Base-by-base conservation (phyloP, 2,329 filamentous ascomycete species). In the Aspergillus sp. region DNA sequence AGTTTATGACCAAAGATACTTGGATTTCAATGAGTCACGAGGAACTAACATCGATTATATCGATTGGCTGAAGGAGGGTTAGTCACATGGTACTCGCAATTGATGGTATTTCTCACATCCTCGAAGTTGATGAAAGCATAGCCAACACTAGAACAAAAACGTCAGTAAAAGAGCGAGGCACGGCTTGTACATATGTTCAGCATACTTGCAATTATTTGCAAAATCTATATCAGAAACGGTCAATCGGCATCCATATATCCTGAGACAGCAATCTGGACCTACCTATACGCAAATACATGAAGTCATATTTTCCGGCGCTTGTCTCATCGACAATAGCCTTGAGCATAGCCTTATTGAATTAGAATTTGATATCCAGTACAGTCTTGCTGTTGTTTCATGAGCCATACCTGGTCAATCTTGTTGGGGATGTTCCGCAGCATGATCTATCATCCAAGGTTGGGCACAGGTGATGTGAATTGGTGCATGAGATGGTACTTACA, bases 51-150 rank as follows among this genome's bases (percentile, higher is more conserved):
- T 86, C 80, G 54, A 91, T 84, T 59, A 95, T 91, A 72, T 90
- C 86, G 59, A 88, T 79, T 0, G 90, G 86, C 85, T 90, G 60
- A 11, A 33, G 34, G 20, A 58, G 49, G 49, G 69, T 86, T 68
- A 84, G 77, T 49, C 61, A 51, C 45, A 27, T 50, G 19, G 34
- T 17, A 45, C 48, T 57, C 49, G 24, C 33, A 20, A 4, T 22
- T 20, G 8, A 22, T 13, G 9, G 37, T 22, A 58, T 27, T 6
- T 70, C 87, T 83, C 74, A 90, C 88, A 72, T 92, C 87, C 44
- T 87, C 84, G 66, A 98, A 97, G 75, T 99, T 97, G 77, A 99
- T 91, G 75, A 98, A 99, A 0, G 92, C 93, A 74, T 98, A 98
- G 46, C 95, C 95, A 58, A 98, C 93, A 71, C 92, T 96, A 57